Percentiles rank a stretch among this genome's conserved stretches.
Conservation (phyloP, 306 rosid genomes). For the Fagus sylvatica region DNA sequence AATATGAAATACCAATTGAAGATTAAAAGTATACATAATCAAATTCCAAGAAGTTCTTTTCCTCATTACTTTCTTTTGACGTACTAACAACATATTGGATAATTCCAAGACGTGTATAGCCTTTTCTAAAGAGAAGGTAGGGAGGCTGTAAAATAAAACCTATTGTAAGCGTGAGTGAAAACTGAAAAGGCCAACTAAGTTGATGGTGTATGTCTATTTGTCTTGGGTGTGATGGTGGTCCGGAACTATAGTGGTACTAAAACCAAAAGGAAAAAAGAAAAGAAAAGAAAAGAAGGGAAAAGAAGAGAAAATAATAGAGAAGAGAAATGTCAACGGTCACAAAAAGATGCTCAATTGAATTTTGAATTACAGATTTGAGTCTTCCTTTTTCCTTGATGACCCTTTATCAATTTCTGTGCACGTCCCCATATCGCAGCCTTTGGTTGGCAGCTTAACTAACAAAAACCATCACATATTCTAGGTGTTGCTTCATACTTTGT, state of each 20-base stretch:
- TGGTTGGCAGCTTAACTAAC: constrained; percentile 31
- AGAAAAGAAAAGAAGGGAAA: constrained; percentile 29
- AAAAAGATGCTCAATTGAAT: constrained; percentile 49
- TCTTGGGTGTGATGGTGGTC: constrained; percentile 85
- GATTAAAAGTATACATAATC: constrained; percentile 19
- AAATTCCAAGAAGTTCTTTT: constrained; percentile 66
- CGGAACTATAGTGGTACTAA: constrained; percentile 54
- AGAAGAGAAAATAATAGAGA: constrained; percentile 2
- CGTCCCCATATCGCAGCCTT: constrained; percentile 49
- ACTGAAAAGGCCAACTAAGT: constrained; percentile 64
- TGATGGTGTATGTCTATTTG: constrained; percentile 54
- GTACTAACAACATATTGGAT: constrained; percentile 29
- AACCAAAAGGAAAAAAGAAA: constrained; percentile 47
- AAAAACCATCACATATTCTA: constrained; percentile 30
- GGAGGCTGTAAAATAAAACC: constrained; percentile 58
- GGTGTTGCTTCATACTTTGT: not conserved
- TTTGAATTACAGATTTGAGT: constrained; percentile 49
- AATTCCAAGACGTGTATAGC: constrained; percentile 45
- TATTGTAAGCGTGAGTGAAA: constrained; percentile 65
- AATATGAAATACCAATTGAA: constrained; percentile 16
- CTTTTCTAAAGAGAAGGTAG: constrained; percentile 55
- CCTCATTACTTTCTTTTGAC: constrained; percentile 39
- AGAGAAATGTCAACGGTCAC: constrained; percentile 74
- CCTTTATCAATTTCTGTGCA: constrained; percentile 91
- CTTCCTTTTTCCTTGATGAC: constrained; percentile 44